Evolutionary conservation across 805 yeast genomes (phyloP).

Genomic region (Candida khao-thaluensis): DNA sequence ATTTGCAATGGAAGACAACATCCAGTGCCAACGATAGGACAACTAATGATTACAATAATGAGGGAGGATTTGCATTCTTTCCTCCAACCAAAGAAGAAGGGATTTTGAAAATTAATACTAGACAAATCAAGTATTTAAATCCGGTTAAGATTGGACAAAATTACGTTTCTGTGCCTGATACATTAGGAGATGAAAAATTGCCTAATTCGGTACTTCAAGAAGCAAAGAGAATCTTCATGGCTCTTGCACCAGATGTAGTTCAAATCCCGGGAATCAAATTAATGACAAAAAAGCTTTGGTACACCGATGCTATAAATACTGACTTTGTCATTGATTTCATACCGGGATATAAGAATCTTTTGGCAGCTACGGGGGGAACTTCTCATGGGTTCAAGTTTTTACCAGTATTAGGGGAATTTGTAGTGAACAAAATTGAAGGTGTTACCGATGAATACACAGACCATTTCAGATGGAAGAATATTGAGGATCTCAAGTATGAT

Average conservation of each 20-base stretch:
- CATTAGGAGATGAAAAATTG: conserved; percentile 5
- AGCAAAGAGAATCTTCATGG: conserved; percentile 1
- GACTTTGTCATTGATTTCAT: conserved; percentile 34
- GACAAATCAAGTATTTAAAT: conserved; percentile 10
- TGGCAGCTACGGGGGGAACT: conserved; percentile 37
- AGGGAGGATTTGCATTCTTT: conserved; percentile 8
- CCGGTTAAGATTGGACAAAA: conserved; percentile 5
- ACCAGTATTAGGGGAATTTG: conserved; percentile 29
- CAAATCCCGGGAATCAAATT: conserved; percentile 1
- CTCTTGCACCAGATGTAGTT: conserved; percentile 6
- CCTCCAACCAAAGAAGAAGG: conserved; percentile 8
- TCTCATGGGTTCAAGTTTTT: conserved; percentile 39
- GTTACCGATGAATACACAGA: conserved; percentile 7
- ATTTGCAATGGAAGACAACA: conserved; percentile 28
- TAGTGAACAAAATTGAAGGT: conserved; percentile 7
- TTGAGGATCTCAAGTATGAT: conserved; percentile 5
- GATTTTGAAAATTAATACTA: conserved; percentile 7
- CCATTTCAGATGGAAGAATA: conserved; percentile 9
- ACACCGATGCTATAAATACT: conserved; percentile 19
- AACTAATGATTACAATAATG: not conserved
- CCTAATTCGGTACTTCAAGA: conserved; percentile 7
- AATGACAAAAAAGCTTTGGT: conserved; percentile 9
- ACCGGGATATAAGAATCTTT: conserved; percentile 27
- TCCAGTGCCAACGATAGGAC: conserved; percentile 6
- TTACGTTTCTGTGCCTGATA: conserved; percentile 4